Conservation (phyloP, 2,329 filamentous ascomycete genomes). For the Didymella pinodella region DNA sequence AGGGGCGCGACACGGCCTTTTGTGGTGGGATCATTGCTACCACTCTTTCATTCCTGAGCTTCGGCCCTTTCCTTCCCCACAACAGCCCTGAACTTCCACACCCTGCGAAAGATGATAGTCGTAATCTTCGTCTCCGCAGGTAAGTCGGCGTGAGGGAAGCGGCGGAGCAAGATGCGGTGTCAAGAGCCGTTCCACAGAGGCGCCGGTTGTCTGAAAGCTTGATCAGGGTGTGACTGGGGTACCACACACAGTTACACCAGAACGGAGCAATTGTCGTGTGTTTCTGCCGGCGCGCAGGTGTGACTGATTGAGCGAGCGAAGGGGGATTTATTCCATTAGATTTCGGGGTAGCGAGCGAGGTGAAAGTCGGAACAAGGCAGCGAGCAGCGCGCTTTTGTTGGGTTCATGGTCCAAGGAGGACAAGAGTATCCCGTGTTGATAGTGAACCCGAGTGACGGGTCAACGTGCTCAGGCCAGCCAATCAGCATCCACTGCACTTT, state of each 20-base stretch:
- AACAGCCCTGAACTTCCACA: not conserved
- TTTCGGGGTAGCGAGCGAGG: constrained; percentile 21
- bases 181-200: constrained; percentile 1
- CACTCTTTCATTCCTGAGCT: constrained; percentile 19
- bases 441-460: constrained; percentile 23
- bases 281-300: not conserved
- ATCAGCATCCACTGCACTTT: constrained; percentile 11
- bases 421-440: constrained; percentile 25
- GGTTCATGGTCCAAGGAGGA: constrained; percentile 22
- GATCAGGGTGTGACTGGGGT: constrained; percentile 6
- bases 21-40: constrained; percentile 34
- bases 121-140: not conserved
- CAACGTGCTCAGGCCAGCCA: constrained; percentile 13
- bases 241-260: constrained; percentile 8
- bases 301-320: constrained; percentile 28
- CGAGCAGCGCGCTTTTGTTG: constrained; percentile 29
- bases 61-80: constrained; percentile 14
- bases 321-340: constrained; percentile 10
- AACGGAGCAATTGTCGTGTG: constrained; percentile 8
- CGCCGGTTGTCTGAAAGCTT: constrained; percentile 8
- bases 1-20: constrained; percentile 30
- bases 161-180: constrained; percentile 3
- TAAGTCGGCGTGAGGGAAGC: not conserved
- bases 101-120: not conserved
- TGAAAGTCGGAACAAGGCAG: constrained; percentile 22